Evolutionary conservation across 1,139 yeast genomes (phyloP), one percentile per base, ranked within the genome.

Genomic region (Nadsonia starkeyi-henricii): DNA sequence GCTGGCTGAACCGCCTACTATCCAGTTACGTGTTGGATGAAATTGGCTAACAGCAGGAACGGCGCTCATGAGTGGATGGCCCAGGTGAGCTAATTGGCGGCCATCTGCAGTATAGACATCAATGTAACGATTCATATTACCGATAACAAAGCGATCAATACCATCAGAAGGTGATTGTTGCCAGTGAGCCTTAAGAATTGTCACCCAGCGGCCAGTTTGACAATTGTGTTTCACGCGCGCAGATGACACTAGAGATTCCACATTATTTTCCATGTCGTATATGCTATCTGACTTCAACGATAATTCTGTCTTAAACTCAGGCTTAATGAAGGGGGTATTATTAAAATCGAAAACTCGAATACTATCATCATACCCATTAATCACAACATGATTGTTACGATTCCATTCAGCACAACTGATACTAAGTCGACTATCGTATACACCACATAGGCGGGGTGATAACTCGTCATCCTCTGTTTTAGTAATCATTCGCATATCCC

Each of bases 131-230:
- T 82, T 85, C 97, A 91, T 91, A 61, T 89, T 89, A 20, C 86
- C 97, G 58, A 91, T 88, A 20, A 82, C 85, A 63, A 89, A 86
- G 57, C 89, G 88, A 54, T 86, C 85, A 33, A 77, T 71, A 1
- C 82, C 80, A 56, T 85, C 95, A 30, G 64, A 68, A 0, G 95
- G 94, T 18, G 69, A 62, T 2, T 62, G 57, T 52, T 85, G 95
- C 93, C 96, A 91, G 58, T 78, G 74, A 0, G 96, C 79, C 58
- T 88, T 86, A 50, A 91, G 69, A 47, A 91, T 89, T 1, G 95
- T 81, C 1, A 91, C 95, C 98, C 98, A 91, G 53, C 95, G 70
- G 0, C 98, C 97, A 0, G 96, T 83, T 63, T 89, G 95, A 66
- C 97, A 91, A 58, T 89, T 89, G 62, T 91, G 97, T 52, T 75